These are phyloP conservation scores for Naganishia albida DNA, from an alignment of 1,284 basidiomycete genomes.

Conservation along the genomic window DNA sequence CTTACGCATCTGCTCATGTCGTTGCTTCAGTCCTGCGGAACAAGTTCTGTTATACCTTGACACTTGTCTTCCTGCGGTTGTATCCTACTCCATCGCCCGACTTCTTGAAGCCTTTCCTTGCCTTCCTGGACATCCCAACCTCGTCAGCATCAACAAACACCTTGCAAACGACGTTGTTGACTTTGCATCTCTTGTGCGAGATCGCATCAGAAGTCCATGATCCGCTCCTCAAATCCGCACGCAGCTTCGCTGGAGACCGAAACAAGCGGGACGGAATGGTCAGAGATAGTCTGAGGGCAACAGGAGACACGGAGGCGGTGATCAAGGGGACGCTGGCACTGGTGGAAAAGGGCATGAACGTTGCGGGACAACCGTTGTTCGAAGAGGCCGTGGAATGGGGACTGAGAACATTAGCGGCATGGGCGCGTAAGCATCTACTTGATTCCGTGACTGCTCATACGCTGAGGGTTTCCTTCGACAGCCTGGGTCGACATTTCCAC, in stretches of 20 bases:
- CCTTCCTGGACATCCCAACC: slow-evolving; percentile 49
- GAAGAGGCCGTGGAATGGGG: slow-evolving; percentile 85
- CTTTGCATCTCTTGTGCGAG: slow-evolving; percentile 85
- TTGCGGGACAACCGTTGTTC: slow-evolving; percentile 58
- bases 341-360: slow-evolving; percentile 71
- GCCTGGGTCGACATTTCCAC: slow-evolving; percentile 98
- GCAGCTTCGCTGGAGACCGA: slow-evolving; percentile 67
- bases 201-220: slow-evolving; percentile 91
- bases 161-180: slow-evolving; percentile 75
- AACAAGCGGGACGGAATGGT: slow-evolving; percentile 78
- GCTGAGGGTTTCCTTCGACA: slow-evolving; percentile 47
- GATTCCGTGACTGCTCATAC: no score
- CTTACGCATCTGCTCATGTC: background rate
- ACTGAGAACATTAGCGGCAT: slow-evolving; percentile 85
- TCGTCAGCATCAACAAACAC: slow-evolving; percentile 55
- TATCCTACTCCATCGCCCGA: slow-evolving; percentile 49
- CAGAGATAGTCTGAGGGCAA: slow-evolving; percentile 82
- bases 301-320: slow-evolving; percentile 78
- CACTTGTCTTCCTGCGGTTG: slow-evolving; percentile 87
- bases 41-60: slow-evolving; percentile 96
- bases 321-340: slow-evolving; percentile 85
- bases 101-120: slow-evolving; percentile 56
- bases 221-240: slow-evolving; percentile 80
- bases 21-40: slow-evolving; percentile 62
- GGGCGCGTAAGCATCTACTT: slow-evolving; percentile 75